Base-by-base conservation (phyloP, 306 rosid species). In the Pueraria montana region DNA sequence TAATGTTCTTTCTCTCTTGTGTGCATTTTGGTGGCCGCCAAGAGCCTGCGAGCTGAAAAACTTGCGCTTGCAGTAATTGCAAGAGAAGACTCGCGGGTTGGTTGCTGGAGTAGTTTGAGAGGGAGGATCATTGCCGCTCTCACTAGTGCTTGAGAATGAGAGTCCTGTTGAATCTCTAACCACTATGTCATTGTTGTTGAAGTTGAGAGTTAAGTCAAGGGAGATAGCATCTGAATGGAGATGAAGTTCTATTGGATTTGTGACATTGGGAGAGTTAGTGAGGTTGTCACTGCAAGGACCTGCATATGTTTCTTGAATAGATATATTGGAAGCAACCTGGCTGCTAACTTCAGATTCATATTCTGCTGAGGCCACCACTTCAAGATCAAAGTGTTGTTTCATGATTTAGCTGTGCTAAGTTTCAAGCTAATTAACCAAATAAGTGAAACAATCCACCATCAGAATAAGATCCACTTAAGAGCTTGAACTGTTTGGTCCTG, bases 21-120 rank as follows among this genome's bases (percentile, higher is more conserved):
- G 98, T 2, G 97, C 98, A 62, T 94, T 94, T 71, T 94, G 98
- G 87, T 94, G 98, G 13, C 98, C 98, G 0, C 98, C 98, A 26
- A 94, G 98, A 38, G 98, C 98, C 82, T 94, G 98, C 0, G 98
- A 94, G 87, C 98, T 92, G 75, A 89, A 89, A 82, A 94, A 94
- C 83, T 93, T 94, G 61, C 98, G 89, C 73, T 90, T 96, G 38
- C 98, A 94, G 87, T 93, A 94, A 68, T 93, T 94, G 89, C 98
- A 94, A 23, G 97, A 82, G 83, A 91, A 94, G 21, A 93, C 94
- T 61, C 97, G 74, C 1, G 91, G 84, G 8, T 18, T 59, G 74
- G 83, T 82, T 14, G 88, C 72, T 30, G 89, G 20, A 6, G 87
- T 85, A 21, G 85, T 75, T 59, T 84, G 90, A 53, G 91, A 78